Evolutionary conservation across 129 eudicot species (phyloP).

Genomic region (Rutidosis leptorrhynchoides): DNA sequence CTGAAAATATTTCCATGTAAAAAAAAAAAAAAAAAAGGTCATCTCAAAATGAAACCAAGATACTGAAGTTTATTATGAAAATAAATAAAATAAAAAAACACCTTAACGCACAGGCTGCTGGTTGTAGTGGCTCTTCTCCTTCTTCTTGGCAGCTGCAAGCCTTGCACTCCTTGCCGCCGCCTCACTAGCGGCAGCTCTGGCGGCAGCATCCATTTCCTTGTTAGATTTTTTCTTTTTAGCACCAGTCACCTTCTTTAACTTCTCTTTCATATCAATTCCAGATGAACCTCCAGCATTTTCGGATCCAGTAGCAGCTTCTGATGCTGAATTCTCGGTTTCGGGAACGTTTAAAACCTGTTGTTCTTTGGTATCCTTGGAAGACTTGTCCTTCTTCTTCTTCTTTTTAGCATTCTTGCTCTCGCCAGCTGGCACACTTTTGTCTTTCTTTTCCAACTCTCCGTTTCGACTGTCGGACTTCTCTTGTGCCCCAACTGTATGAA

Average conservation of each 20-base stretch:
- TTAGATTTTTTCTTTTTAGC: constrained; percentile 80
- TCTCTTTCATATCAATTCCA: constrained; percentile 69
- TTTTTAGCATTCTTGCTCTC: constrained; percentile 73
- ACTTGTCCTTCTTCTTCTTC: constrained; percentile 81
- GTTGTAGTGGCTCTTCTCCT: constrained; percentile 94
- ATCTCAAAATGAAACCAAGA: constrained; percentile 30
- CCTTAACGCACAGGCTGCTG: constrained; percentile 85
- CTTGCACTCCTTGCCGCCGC: constrained; percentile 92
- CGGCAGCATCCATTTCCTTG: constrained; percentile 83
- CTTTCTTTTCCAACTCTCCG: constrained; percentile 56
- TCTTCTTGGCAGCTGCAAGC: constrained; percentile 91
- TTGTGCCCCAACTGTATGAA: constrained; percentile 51
- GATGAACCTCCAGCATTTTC: constrained; percentile 52
- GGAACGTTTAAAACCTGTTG: constrained; percentile 43
- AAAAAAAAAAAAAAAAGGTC: constrained; percentile 33
- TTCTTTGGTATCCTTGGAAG: constrained; percentile 65
- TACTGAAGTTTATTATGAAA: constrained; percentile 38
- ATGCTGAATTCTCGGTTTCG: constrained; percentile 32
- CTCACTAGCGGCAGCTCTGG: constrained; percentile 81
- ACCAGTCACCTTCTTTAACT: constrained; percentile 67
- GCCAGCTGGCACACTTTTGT: constrained; percentile 36
- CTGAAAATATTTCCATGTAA: constrained; percentile 36
- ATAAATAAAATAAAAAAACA: background rate
- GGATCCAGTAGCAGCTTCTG: constrained; percentile 40
- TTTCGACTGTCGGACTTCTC: constrained; percentile 44